phyloP scores from a whole-genome alignment of 306 rosid species.

The Benincasa hispida region DNA sequence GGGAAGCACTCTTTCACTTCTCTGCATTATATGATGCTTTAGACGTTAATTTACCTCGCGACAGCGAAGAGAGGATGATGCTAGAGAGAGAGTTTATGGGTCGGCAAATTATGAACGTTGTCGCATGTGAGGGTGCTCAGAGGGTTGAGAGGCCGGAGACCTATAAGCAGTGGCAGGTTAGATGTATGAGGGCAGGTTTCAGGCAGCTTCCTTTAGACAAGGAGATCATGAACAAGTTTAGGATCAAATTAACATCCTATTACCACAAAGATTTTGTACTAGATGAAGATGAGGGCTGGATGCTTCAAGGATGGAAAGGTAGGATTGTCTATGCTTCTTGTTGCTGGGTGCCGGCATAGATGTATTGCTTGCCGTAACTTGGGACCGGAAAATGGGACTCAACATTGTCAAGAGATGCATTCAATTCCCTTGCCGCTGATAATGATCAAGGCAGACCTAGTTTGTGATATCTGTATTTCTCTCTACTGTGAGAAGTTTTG shows the following conservation, averaged over 20 bases:
- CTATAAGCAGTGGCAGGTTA: conserved; percentile 20
- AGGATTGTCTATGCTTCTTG: conserved; percentile 11
- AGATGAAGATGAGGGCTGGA: conserved; percentile 17
- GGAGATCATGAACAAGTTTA: conserved; percentile 9
- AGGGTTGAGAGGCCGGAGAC: conserved; percentile 22
- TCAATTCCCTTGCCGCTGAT: neutral
- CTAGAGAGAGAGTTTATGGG: conserved; percentile 11
- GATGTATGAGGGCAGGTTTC: conserved; percentile 19
- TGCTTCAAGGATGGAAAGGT: conserved; percentile 26
- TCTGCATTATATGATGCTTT: conserved; percentile 13
- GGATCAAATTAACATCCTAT: neutral
- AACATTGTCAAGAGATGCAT: neutral
- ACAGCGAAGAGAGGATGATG: conserved; percentile 2
- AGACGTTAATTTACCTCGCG: conserved; percentile 3
- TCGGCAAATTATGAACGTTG: conserved; percentile 1
- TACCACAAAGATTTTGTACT: conserved; percentile 15
- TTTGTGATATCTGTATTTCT: neutral
- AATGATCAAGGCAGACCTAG: neutral
- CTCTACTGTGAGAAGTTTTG: neutral
- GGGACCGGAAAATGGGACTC: neutral
- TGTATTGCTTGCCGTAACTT: neutral
- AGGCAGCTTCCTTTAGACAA: conserved; percentile 11
- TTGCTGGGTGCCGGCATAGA: conserved; percentile 16
- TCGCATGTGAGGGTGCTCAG: conserved; percentile 16
- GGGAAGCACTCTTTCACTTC: conserved; percentile 19